Evolutionary conservation across 1,139 yeast species (phyloP).

Genomic region (Saccharomycopsis hybrid): DNA sequence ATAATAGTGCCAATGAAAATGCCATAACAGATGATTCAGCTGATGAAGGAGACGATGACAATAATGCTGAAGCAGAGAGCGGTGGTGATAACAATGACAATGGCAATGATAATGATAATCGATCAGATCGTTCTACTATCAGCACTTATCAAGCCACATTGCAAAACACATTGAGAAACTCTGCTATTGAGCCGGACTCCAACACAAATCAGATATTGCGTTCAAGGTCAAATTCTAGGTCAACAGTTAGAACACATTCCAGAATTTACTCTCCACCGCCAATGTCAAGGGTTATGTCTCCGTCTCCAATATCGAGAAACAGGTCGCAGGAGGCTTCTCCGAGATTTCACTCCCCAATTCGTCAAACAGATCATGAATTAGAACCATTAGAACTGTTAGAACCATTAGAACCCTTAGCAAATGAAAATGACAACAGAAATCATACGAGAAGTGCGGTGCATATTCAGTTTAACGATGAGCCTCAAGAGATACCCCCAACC

Average conservation of each 20-base stretch:
- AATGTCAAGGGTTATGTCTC: slow-evolving; percentile 7
- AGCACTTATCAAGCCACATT: slow-evolving; percentile 11
- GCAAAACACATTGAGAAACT: slow-evolving; percentile 17
- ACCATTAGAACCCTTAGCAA: neutral
- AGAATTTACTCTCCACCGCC: slow-evolving; percentile 19
- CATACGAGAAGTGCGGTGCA: neutral
- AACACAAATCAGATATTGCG: slow-evolving; percentile 13
- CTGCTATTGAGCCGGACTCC: slow-evolving; percentile 18
- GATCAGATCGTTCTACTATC: no score
- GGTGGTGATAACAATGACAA: slow-evolving; percentile 1
- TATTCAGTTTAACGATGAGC: neutral
- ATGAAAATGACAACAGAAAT: neutral
- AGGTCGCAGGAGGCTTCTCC: neutral
- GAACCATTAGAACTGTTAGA: no score
- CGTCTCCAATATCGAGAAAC: slow-evolving; percentile 9
- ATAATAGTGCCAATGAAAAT: neutral
- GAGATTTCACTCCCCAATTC: neutral
- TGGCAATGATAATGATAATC: slow-evolving; percentile 5
- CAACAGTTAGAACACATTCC: slow-evolving; percentile 14
- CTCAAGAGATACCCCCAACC: no score
- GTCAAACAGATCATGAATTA: neutral
- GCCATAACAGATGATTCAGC: slow-evolving; percentile 1
- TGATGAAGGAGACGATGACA: neutral
- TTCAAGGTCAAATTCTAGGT: slow-evolving; percentile 17
- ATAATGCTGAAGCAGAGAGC: no score